Evolutionary conservation across 1,139 yeast genomes (phyloP), one percentile per base, ranked within the genome.

Genomic region (Neolecta irregularis): DNA sequence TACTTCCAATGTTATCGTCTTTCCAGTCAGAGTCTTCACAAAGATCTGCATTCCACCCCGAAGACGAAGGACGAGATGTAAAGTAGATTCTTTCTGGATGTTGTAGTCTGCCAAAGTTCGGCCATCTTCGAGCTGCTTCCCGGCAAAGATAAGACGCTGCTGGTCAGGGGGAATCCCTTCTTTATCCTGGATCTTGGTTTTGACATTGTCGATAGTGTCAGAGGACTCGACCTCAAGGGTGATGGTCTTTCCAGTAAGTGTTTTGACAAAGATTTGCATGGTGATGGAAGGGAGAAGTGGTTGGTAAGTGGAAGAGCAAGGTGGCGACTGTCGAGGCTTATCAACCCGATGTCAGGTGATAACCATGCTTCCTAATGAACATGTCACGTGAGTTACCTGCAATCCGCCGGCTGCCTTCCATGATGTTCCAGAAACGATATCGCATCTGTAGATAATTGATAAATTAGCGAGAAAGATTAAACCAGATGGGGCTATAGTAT

Each of bases 121-220:
- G 1, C 48, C 95, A 58, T 88, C 96, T 71, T 88, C 96, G 63
- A 88, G 79, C 71, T 88, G 96, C 76, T 85, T 85, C 75, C 98
- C 98, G 64, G 96, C 96, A 63, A 88, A 88, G 80, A 88, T 85
- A 62, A 88, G 76, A 72, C 96, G 80, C 72, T 88, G 96, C 67
- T 85, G 96, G 66, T 88, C 98, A 57, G 96, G 95, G 66, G 96
- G 96, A 56, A 88, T 85, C 59, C 96, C 96, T 66, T 88, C 93
- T 72, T 78, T 78, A 71, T 79, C 92, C 67, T 78, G 91, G 60
- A 79, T 79, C 74, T 79, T 79, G 57, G 85, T 69, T 71, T 79
- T 79, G 68, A 79, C 92, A 57, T 79, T 79, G 73, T 79, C 92
- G 63, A 79, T 79, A 58, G 92, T 78, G 73, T 79, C 95, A 45